Evolutionary conservation across 225 moss, liverwort and hornwort species (phyloP), one percentile per base, ranked within the genome.

Genomic region (Asterella californica): DNA sequence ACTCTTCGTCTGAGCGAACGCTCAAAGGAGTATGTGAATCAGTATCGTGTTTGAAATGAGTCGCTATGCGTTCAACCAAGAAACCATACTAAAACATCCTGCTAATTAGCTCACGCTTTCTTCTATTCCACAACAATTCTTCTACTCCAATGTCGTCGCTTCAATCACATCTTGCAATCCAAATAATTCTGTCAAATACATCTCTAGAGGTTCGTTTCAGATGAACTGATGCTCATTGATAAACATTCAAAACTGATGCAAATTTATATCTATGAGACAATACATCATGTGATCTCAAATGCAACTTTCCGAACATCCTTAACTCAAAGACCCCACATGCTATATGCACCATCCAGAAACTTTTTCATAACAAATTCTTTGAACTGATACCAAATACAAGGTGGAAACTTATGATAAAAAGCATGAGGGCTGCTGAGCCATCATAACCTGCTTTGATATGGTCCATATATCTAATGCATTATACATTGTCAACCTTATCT

Each of bases 261-360:
- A 14, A 2, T 36, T n/a, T 88, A 88, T 82, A 97, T 94, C 75
- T 91, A 79, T 78, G 95, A 93, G 83, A 92, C 88, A 75, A 99
- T 91, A 42, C 95, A 91, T n/a, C 95, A 95, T 7, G 88, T 85
- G 78, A 99, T 92, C 79, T 99, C 99, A 49, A 95, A 85, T 60
- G 99, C 91, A 84, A 99, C 86, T 87, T 92, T 99, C 76, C 99
- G 99, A 76, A 99, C 99, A 80, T 99, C 99, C 82, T 95, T 93
- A 88, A 93, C 85, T 99, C 95, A 85, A 86, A 92, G 33, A 34
- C 42, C 78, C 89, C 92, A 86, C 81, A 90, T 76, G 88, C 87
- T 84, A 94, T 99, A 83, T 33, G 59, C 12, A 34, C 69, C 49
- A 62, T 21, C 32, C 12, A 7, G 15, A 75, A 34, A 25, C 18